phyloP scores from a whole-genome alignment of 2,329 filamentous ascomycete genomes.

The Colletotrichum zoysiae region DNA sequence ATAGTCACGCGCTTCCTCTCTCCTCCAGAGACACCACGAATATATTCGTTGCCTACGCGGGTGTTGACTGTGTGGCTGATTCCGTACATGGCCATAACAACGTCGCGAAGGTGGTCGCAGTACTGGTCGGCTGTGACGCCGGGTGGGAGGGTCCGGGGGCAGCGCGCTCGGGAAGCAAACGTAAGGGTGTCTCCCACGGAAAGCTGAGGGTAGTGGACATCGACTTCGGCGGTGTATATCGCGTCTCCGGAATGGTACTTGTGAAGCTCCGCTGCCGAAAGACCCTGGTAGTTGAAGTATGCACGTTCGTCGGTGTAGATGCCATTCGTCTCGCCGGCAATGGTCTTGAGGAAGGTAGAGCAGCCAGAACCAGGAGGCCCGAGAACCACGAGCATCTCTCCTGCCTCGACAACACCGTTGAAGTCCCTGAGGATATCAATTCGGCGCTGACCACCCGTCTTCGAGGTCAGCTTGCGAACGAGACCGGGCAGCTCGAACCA shows the following conservation, averaged over 20 bases:
- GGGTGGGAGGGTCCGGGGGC: slow-evolving; percentile 60
- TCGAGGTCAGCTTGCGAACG: slow-evolving; percentile 49
- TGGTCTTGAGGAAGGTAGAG: slow-evolving; percentile 76
- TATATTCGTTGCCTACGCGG: slow-evolving; percentile 66
- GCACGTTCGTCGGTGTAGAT: slow-evolving; percentile 54
- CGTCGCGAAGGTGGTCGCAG: slow-evolving; percentile 63
- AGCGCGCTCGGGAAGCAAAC: slow-evolving; percentile 69
- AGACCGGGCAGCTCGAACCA: slow-evolving; percentile 47
- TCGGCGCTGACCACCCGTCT: slow-evolving; percentile 45
- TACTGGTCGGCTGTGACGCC: slow-evolving; percentile 57
- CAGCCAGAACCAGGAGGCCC: slow-evolving; percentile 69
- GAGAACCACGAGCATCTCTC: slow-evolving; percentile 70
- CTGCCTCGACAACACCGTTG: slow-evolving; percentile 64
- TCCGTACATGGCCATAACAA: slow-evolving; percentile 67
- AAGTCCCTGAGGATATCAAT: slow-evolving; percentile 64
- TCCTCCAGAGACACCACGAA: slow-evolving; percentile 67
- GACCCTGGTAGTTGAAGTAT: slow-evolving; percentile 41
- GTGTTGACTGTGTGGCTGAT: slow-evolving; percentile 67
- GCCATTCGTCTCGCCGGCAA: slow-evolving; percentile 74
- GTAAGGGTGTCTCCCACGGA: slow-evolving; percentile 72
- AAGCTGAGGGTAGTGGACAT: slow-evolving; percentile 71
- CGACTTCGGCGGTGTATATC: slow-evolving; percentile 76
- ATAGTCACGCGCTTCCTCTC: slow-evolving; percentile 60
- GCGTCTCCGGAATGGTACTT: slow-evolving; percentile 65
- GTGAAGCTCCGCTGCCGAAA: slow-evolving; percentile 35